Evolutionary conservation across 495 filamentous ascomycete genomes (phyloP).

Genomic region (Penicillium cataractarum): DNA sequence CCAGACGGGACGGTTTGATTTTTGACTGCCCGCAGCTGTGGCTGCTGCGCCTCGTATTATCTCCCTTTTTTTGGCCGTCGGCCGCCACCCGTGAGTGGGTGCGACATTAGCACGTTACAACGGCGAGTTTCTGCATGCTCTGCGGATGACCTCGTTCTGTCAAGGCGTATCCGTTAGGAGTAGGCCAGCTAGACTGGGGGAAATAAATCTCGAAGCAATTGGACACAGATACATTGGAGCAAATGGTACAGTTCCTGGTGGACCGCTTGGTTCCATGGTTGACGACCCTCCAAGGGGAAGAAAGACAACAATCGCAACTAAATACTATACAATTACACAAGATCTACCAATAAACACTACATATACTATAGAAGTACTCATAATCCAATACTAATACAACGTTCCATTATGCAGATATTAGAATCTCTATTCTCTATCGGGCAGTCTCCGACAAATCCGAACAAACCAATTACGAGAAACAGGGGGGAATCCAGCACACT

Average conservation of each 20-base stretch:
- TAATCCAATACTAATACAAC: neutral
- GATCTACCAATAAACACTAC: neutral
- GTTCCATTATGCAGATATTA: slow-evolving; percentile 27
- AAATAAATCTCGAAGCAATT: neutral
- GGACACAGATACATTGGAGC: neutral
- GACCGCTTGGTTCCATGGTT: slow-evolving; percentile 7
- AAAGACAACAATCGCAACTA: neutral
- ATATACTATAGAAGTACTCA: neutral
- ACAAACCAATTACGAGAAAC: slow-evolving; percentile 22
- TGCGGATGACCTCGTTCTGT: neutral
- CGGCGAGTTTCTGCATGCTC: neutral
- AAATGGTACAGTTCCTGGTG: neutral
- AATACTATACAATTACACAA: neutral
- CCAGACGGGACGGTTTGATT: slow-evolving; percentile 1
- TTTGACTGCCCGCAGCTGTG: slow-evolving; percentile 13
- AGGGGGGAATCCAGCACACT: slow-evolving; percentile 26
- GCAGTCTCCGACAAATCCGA: slow-evolving; percentile 17
- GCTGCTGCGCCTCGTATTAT: slow-evolving; percentile 28
- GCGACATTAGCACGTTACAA: neutral
- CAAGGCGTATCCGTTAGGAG: neutral
- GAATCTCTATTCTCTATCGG: slow-evolving; percentile 31
- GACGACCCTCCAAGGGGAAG: neutral
- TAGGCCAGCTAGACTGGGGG: neutral
- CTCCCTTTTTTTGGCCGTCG: neutral
- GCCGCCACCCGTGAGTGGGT: slow-evolving; percentile 4